These are phyloP conservation scores for Ophiostoma pallidulum DNA, from an alignment of 2,329 filamentous ascomycete genomes.

Conservation along the genomic window DNA sequence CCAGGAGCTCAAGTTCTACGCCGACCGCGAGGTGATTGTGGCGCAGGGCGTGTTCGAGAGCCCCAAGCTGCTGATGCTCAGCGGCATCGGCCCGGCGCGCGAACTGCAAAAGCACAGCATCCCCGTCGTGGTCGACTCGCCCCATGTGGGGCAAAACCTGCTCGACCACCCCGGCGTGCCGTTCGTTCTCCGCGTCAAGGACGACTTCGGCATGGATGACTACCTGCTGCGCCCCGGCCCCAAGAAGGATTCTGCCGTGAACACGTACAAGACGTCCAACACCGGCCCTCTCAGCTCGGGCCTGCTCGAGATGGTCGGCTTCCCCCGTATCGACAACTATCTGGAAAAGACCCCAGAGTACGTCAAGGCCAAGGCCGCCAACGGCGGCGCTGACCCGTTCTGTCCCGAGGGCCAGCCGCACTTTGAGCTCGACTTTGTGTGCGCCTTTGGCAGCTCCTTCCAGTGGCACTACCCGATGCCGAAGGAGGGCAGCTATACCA, in stretches of 20 bases:
- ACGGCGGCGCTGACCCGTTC: conserved; percentile 42
- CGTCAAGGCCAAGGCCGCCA: conserved; percentile 29
- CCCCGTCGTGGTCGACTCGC: conserved; percentile 42
- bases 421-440: conserved; percentile 54
- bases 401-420: conserved; percentile 47
- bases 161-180: conserved; percentile 51
- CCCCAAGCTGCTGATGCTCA: conserved; percentile 55
- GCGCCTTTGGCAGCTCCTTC: conserved; percentile 42
- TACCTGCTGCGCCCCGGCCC: conserved; percentile 26
- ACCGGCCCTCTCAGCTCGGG: conserved; percentile 28
- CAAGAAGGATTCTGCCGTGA: conserved; percentile 25
- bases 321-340: conserved; percentile 45
- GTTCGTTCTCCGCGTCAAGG: conserved; percentile 36
- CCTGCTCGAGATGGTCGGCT: conserved; percentile 41
- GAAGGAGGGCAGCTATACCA: conserved; percentile 39
- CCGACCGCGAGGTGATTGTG: conserved; percentile 40
- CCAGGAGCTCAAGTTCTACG: conserved; percentile 34
- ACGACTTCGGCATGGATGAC: conserved; percentile 31
- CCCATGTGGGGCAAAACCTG: conserved; percentile 55
- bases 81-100: conserved; percentile 48
- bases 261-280: conserved; percentile 28
- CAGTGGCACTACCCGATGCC: conserved; percentile 37
- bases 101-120: conserved; percentile 48
- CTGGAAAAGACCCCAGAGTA: conserved; percentile 41
- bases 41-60: conserved; percentile 50